phyloP scores from a whole-genome alignment of 1,139 yeast species.

The Lodderomyces orthopsilosis region DNA sequence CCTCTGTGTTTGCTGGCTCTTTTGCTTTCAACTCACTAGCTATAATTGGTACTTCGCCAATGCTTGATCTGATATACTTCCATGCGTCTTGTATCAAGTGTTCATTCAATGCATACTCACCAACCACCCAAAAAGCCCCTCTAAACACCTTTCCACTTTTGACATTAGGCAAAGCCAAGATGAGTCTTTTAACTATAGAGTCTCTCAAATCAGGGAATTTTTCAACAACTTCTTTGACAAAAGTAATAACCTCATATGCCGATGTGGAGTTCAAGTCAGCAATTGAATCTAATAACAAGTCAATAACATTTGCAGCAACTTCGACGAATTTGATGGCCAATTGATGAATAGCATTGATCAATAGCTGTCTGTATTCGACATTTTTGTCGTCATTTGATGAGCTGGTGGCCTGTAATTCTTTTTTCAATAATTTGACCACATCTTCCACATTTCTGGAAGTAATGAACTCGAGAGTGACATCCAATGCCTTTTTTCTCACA shows the following conservation, averaged over 20 bases:
- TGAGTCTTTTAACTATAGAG: constrained; percentile 62
- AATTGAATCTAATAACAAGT: constrained; percentile 80
- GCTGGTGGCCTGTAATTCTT: constrained; percentile 76
- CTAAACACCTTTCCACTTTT: constrained; percentile 90
- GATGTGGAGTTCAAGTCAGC: constrained; percentile 79
- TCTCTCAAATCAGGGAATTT: constrained; percentile 80
- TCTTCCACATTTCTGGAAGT: constrained; percentile 91
- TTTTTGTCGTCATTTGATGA: constrained; percentile 73
- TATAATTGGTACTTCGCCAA: constrained; percentile 91
- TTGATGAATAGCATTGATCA: constrained; percentile 85
- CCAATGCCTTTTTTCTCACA: constrained; percentile 84
- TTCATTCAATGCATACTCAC: constrained; percentile 81
- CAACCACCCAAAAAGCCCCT: constrained; percentile 93
- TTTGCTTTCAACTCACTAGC: constrained; percentile 67
- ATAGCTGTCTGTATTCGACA: constrained; percentile 82
- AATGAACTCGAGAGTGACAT: constrained; percentile 75
- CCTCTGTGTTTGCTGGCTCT: constrained; percentile 33
- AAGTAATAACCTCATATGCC: constrained; percentile 86
- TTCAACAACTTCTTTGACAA: constrained; percentile 92
- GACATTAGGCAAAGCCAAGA: constrained; percentile 60
- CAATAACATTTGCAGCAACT: constrained; percentile 90
- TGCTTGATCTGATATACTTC: constrained; percentile 76
- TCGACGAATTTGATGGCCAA: constrained; percentile 87
- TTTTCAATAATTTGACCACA: constrained; percentile 85
- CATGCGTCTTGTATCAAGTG: constrained; percentile 78